Conservation (phyloP, 2,329 filamentous ascomycete genomes). For the Gremmenia infestans region DNA sequence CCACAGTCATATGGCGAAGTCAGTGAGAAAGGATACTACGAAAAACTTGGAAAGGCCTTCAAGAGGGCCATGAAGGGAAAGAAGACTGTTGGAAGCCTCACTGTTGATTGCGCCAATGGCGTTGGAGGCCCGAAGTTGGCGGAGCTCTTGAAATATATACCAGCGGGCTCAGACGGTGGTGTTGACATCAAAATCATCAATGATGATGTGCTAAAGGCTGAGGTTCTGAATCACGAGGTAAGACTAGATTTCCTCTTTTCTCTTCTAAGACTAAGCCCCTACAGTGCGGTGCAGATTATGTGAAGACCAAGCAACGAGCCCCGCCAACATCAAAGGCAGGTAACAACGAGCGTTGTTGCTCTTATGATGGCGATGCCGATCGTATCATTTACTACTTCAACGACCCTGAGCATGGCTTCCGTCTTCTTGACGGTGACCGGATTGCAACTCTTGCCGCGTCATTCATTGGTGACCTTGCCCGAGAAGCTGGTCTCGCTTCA, state of each 20-base stretch:
- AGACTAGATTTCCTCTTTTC: constrained; percentile 26
- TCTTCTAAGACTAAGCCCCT: constrained; percentile 13
- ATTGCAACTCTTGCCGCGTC: constrained; percentile 92
- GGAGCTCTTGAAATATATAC: constrained; percentile 80
- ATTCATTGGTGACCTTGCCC: constrained; percentile 85
- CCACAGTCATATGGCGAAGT: constrained; percentile 82
- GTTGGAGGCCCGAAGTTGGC: constrained; percentile 88
- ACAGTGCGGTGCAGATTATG: constrained; percentile 89
- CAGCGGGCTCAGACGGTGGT: constrained; percentile 58
- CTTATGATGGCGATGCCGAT: constrained; percentile 92
- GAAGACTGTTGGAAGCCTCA: constrained; percentile 68
- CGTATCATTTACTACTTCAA: constrained; percentile 93
- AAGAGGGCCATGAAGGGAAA: constrained; percentile 73
- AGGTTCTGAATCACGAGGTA: constrained; percentile 84
- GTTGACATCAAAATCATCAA: constrained; percentile 85
- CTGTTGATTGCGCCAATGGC: constrained; percentile 93
- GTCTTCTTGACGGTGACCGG: constrained; percentile 91
- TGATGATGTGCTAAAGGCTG: constrained; percentile 85
- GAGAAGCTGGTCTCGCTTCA: constrained; percentile 70
- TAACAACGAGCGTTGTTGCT: constrained; percentile 75
- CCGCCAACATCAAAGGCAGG: constrained; percentile 77
- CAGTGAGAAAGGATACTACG: constrained; percentile 89
- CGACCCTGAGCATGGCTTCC: constrained; percentile 77
- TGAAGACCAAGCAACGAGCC: constrained; percentile 93
- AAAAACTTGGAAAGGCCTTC: constrained; percentile 84